Base-by-base conservation (phyloP, 176 grass and related monocot species). In the Avena eriantha region DNA sequence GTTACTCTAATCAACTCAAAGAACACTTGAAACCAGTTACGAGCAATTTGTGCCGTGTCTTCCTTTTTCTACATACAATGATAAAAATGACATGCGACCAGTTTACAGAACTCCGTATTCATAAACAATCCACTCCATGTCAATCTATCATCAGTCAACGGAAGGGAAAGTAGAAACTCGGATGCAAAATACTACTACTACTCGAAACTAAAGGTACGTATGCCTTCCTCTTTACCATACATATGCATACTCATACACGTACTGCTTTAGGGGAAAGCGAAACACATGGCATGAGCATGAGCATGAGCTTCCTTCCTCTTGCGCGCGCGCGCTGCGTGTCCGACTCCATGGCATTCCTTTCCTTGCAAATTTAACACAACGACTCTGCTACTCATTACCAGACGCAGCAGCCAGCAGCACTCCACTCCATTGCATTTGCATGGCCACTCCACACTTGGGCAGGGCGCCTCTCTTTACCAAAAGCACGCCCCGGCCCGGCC, bases 401-500 rank as follows among this genome's bases (percentile, higher is more conserved):
- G 29, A 29, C 29, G 29, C 29, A 29, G 29, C 29, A 29, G 29
- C 29, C 29, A 29, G 19, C 56, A 77, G 17, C 76, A 84, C 76
- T 85, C 29, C 39, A 41, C 39, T 41, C 82, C 82, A 88, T 88
- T 82, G 61, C 82, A 69, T 72, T 72, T 81, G 89, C 60, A 68
- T 55, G 68, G 82, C 8, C 80, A 72, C 26, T 79, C 24, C 19
- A 11, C 50, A 10, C 36, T 88, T 78, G 90, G 90, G 86, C 90
- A 88, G 90, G 82, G 86, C 7, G 86, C 78, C 85, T 63, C 85
- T 63, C 78, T 87, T 80, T 71, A 10, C 65, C 41, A 86, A 94
- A 94, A 94, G 90, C 82, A 17, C 71, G 21, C 14, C 70, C 21
- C 72, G 46, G 22, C 23, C 73, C 13, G 46, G 68, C 47, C 8